Evolutionary conservation across 495 filamentous ascomycete species (phyloP).

Genomic region (Aspergillus campestris): DNA sequence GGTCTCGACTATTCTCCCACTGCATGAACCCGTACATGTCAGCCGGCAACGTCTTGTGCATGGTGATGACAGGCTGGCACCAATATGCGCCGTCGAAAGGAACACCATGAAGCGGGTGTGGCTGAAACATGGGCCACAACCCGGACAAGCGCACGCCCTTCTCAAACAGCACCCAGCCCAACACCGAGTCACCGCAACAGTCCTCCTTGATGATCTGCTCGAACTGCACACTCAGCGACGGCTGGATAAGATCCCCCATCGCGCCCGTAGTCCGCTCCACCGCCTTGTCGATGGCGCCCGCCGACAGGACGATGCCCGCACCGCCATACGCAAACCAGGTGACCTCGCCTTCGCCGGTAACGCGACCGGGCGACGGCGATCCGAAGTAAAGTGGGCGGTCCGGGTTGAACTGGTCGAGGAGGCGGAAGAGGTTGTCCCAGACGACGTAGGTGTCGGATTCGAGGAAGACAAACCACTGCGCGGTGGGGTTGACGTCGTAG

Average conservation of each 20-base stretch:
- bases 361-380: constrained; percentile 28
- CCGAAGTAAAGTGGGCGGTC: constrained; percentile 46
- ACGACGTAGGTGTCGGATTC: constrained; percentile 56
- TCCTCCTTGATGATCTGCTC: constrained; percentile 28
- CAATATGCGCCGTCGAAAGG: constrained; percentile 32
- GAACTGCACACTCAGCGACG: constrained; percentile 23
- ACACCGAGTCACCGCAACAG: constrained; percentile 47
- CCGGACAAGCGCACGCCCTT: constrained; percentile 37
- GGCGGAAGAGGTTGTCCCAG: constrained; percentile 54
- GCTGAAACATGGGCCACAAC: constrained; percentile 47
- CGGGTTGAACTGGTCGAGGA: constrained; percentile 42
- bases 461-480: constrained; percentile 55
- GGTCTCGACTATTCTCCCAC: constrained; percentile 19
- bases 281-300: constrained; percentile 34
- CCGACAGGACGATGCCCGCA: constrained; percentile 43
- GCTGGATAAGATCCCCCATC: constrained; percentile 12
- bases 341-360: constrained; percentile 23
- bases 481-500: constrained; percentile 41
- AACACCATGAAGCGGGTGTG: constrained; percentile 27
- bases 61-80: constrained; percentile 46
- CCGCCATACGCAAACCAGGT: constrained; percentile 47
- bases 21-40: constrained; percentile 18
- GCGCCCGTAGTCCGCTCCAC: constrained; percentile 13
- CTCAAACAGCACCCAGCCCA: constrained; percentile 39
- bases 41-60: constrained; percentile 36